Percentiles rank a stretch among this genome's conserved stretches.
Evolutionary conservation across 1,284 basidiomycete species (phyloP).

Genomic region (Rhodotorula sp.): DNA sequence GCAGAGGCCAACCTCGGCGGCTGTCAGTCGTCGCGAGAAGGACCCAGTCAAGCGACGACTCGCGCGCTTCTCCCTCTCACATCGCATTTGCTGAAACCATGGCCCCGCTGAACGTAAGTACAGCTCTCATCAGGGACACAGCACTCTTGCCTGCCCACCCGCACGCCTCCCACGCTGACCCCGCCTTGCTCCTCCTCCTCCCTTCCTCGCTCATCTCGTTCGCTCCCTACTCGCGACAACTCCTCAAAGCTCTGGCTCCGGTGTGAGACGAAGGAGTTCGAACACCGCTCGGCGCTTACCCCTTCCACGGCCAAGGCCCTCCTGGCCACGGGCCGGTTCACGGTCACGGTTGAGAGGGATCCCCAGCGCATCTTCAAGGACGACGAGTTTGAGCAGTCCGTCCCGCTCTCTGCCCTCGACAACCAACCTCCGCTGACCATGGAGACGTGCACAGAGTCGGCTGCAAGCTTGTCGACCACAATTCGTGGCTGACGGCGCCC

Average conservation of each 20-base stretch:
- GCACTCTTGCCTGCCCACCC: not conserved
- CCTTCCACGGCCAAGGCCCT: constrained; percentile 88
- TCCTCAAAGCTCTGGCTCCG: constrained; percentile 58
- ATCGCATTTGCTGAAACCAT: not conserved
- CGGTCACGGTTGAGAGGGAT: constrained; percentile 90
- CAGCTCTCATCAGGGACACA: not conserved
- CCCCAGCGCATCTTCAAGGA: constrained; percentile 95
- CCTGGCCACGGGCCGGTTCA: constrained; percentile 80
- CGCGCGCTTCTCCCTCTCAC: too few species aligned
- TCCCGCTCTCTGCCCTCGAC: constrained; percentile 33
- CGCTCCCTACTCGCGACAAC: not conserved
- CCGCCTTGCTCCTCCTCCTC: not conserved
- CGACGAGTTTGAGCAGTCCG: constrained; percentile 87
- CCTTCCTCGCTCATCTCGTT: not conserved
- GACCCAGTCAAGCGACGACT: not conserved
- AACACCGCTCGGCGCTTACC: constrained; percentile 89
- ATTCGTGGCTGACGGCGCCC: constrained; percentile 84
- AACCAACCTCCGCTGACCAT: not conserved
- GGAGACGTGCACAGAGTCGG: constrained; percentile 64
- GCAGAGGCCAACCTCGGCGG: not conserved
- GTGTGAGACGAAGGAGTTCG: constrained; percentile 92
- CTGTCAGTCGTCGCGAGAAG: not conserved
- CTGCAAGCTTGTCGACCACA: constrained; percentile 84
- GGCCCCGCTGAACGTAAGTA: not conserved
- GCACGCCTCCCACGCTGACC: not conserved